These are phyloP conservation scores for Monilinia laxa DNA, from an alignment of 2,329 filamentous ascomycete species.

Conservation along the genomic window DNA sequence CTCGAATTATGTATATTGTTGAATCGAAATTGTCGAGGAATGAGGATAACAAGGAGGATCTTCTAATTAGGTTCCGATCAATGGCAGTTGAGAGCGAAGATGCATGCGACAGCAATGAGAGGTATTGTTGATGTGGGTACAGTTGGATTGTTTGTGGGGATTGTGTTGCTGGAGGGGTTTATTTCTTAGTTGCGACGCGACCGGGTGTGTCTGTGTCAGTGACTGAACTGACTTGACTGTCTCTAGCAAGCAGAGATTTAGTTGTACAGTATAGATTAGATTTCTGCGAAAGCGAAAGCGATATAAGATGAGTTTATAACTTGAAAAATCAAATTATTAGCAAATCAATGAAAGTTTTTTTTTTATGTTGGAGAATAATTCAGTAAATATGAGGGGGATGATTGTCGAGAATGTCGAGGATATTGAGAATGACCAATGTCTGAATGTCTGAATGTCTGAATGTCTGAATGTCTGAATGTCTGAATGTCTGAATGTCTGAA, in stretches of 20 bases:
- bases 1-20: constrained; percentile 16
- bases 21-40: neutral
- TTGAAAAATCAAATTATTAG: neutral
- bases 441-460: no score
- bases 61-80: constrained; percentile 1
- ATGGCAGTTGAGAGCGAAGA: constrained; percentile 8
- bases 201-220: neutral
- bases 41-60: neutral
- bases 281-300: constrained; percentile 14
- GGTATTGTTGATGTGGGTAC: constrained; percentile 23
- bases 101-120: constrained; percentile 24
- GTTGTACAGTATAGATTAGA: neutral
- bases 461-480: no score
- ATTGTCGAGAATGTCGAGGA: constrained; percentile 8
- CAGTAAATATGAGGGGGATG: neutral
- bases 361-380: neutral
- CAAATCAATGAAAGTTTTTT: neutral
- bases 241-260: neutral
- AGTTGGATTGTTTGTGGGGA: constrained; percentile 20
- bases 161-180: constrained; percentile 18
- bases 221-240: no score
- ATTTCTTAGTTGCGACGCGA: constrained; percentile 20
- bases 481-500: no score
- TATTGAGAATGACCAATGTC: no score
- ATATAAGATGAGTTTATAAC: neutral